A percentile compares a stretch with the other conserved stretches of the same genome.
Evolutionary conservation across 352 stramenopile genomes (phyloP).

Genomic region (Globisporangium radiosum): DNA sequence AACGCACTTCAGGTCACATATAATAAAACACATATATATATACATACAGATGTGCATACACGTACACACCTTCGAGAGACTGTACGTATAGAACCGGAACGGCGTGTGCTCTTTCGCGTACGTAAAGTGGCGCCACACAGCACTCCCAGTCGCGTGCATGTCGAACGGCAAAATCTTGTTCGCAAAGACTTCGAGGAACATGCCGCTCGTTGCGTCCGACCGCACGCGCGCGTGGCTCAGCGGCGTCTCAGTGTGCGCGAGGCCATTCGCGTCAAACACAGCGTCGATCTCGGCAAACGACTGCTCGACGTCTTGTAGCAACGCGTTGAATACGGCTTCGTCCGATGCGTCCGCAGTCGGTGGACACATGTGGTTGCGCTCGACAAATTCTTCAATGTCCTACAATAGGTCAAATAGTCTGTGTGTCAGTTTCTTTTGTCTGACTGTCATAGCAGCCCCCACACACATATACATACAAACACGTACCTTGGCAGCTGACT

Average conservation of each 20-base stretch:
- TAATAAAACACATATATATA: no score
- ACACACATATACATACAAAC: neutral
- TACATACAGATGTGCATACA: no score
- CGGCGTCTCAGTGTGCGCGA: neutral
- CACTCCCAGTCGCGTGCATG: neutral
- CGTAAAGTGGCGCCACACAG: slow-evolving; percentile 7
- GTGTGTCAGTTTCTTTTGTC: no score
- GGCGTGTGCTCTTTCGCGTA: neutral
- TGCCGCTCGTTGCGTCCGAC: neutral
- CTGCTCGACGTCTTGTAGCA: slow-evolving; percentile 2
- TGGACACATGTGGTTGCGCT: neutral
- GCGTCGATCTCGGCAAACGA: slow-evolving; percentile 1
- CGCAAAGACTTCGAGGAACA: slow-evolving; percentile 7
- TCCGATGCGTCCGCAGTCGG: neutral
- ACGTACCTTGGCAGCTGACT: slow-evolving; percentile 18
- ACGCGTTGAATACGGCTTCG: neutral
- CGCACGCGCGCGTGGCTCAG: slow-evolving; percentile 1
- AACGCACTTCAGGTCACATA: no score
- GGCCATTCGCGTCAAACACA: slow-evolving; percentile 1
- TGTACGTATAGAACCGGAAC: neutral
- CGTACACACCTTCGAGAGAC: neutral
- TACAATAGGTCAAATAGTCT: neutral
- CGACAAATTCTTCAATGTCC: neutral
- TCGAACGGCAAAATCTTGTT: slow-evolving; percentile 10
- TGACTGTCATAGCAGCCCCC: no score